phyloP scores from a whole-genome alignment of 495 filamentous ascomycete genomes.

The Zalerion maritima region DNA sequence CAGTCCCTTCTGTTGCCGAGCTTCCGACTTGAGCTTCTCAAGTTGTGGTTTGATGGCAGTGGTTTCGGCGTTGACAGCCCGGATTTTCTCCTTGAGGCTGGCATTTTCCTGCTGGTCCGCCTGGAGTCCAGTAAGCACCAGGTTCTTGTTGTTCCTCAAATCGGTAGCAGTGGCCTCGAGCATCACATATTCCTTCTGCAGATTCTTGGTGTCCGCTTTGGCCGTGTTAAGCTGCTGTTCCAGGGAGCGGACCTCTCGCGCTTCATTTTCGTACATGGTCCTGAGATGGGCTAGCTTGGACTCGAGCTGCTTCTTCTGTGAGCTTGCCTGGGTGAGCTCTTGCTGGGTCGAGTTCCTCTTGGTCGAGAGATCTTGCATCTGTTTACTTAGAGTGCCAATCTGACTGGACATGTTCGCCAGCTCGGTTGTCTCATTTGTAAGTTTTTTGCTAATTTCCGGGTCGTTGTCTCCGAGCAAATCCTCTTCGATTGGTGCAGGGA shows the following conservation, averaged over 20 bases:
- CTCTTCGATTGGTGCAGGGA: conserved; percentile 46
- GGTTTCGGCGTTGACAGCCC: conserved; percentile 65
- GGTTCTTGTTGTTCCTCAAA: conserved; percentile 68
- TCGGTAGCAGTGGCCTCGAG: conserved; percentile 74
- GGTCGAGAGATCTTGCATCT: conserved; percentile 81
- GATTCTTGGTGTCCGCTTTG: conserved; percentile 64
- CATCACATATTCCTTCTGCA: conserved; percentile 67
- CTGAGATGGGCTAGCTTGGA: conserved; percentile 69
- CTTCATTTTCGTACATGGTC: conserved; percentile 81
- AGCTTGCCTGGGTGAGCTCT: conserved; percentile 58
- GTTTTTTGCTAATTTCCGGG: conserved; percentile 71
- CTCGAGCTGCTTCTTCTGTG: conserved; percentile 88
- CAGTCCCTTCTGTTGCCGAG: conserved; percentile 85
- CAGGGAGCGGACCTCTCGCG: conserved; percentile 65
- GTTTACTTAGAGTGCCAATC: conserved; percentile 72
- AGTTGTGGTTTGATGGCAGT: conserved; percentile 69
- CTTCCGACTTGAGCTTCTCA: conserved; percentile 78
- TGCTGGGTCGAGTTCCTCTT: conserved; percentile 66
- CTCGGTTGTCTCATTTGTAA: conserved; percentile 79
- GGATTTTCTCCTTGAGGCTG: conserved; percentile 74
- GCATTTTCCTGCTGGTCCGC: conserved; percentile 82
- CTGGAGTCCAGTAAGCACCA: conserved; percentile 57
- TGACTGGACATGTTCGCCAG: conserved; percentile 96
- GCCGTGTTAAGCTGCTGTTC: conserved; percentile 68
- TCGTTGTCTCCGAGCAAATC: conserved; percentile 93